phyloP scores from a whole-genome alignment of 2,329 filamentous ascomycete genomes.

The Macrophomina tecta region DNA sequence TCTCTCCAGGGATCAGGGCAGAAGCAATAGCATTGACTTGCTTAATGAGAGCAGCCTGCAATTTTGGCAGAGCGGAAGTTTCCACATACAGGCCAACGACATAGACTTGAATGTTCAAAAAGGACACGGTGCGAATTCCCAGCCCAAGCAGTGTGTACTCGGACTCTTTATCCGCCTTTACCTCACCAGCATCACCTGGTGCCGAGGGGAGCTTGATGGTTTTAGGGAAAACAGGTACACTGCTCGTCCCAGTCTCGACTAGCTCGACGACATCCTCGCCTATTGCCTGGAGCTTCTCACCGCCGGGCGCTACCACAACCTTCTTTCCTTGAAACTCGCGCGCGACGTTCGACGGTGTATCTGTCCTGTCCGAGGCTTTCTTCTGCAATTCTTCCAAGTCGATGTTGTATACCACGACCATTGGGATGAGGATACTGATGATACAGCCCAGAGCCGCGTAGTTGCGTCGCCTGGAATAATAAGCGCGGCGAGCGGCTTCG shows the following conservation, averaged over 20 bases:
- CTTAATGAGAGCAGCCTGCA: conserved; percentile 79
- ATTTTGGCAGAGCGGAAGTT: conserved; percentile 76
- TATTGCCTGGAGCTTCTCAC: conserved; percentile 60
- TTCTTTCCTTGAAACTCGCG: conserved; percentile 59
- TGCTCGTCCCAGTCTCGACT: conserved; percentile 79
- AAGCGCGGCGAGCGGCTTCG: conserved; percentile 39
- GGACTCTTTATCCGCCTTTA: conserved; percentile 41
- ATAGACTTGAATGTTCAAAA: conserved; percentile 90
- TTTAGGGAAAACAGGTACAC: conserved; percentile 80
- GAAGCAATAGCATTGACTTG: conserved; percentile 79
- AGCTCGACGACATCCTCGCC: conserved; percentile 65
- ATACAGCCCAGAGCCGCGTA: conserved; percentile 43
- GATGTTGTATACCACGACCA: conserved; percentile 43
- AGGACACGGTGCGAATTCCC: conserved; percentile 87
- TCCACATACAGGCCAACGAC: conserved; percentile 92
- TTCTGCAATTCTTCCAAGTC: conserved; percentile 34
- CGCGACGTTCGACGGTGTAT: conserved; percentile 38
- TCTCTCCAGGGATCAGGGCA: conserved; percentile 81
- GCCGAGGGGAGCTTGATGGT: conserved; percentile 67
- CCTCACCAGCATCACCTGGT: conserved; percentile 15
- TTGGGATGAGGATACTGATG: conserved; percentile 45
- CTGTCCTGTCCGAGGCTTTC: conserved; percentile 29
- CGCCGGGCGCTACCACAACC: conserved; percentile 66
- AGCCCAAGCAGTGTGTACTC: conserved; percentile 89
- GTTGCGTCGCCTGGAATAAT: conserved; percentile 38